phyloP scores from a whole-genome alignment of 106 monocot genomes.

The Posidonia australis region DNA sequence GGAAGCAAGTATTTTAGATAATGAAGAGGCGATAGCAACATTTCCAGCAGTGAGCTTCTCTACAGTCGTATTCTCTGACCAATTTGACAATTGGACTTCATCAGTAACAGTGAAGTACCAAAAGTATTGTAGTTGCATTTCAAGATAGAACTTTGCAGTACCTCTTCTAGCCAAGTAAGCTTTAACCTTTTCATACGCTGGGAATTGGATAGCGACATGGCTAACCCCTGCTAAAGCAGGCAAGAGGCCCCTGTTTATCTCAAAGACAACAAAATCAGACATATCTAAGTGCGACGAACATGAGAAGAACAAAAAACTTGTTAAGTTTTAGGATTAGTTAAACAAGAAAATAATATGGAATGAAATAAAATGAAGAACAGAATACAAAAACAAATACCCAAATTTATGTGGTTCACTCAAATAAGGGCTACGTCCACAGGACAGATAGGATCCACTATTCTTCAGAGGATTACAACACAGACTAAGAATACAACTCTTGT shows the following conservation, averaged over 20 bases:
- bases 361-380: too few relatives aligned
- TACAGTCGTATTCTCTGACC: constrained; percentile 67
- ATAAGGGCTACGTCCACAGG: too few relatives aligned
- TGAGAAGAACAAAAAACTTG: too few relatives aligned
- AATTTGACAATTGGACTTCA: constrained; percentile 1
- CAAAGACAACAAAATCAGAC: constrained; percentile 9
- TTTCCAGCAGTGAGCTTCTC: constrained; percentile 70
- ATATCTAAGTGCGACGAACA: too few relatives aligned
- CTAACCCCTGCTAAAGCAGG: constrained; percentile 83
- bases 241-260: constrained; percentile 66
- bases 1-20: constrained; percentile 81
- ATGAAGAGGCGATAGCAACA: constrained; percentile 63
- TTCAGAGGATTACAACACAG: too few relatives aligned
- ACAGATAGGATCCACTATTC: too few relatives aligned
- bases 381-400: too few relatives aligned
- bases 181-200: constrained; percentile 80
- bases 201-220: constrained; percentile 91
- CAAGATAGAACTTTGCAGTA: constrained; percentile 12
- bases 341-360: too few relatives aligned
- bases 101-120: background rate
- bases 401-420: too few relatives aligned
- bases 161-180: constrained; percentile 60
- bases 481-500: too few relatives aligned
- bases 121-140: too few relatives aligned
- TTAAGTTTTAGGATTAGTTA: too few relatives aligned